Base-by-base conservation (phyloP, 352 stramenopile species). In the Pythium monospermum region DNA sequence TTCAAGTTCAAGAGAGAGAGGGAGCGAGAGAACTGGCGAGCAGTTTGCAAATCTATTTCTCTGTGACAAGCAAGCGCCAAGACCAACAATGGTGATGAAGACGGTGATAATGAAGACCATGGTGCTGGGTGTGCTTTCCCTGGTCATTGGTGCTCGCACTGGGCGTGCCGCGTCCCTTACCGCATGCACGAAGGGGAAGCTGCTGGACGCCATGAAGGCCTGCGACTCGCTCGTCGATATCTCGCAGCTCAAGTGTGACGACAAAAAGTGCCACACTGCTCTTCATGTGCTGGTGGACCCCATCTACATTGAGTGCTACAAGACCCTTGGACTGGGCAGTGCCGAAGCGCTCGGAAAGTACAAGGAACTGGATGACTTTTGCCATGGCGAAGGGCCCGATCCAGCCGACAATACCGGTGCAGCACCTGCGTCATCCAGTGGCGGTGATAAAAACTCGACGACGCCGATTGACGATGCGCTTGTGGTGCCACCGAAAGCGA, bases 171-270 rank as follows among this genome's bases (percentile, higher is more conserved):
- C 32, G 19, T 43, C 37, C 18, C 40, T 62, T 5, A 53, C 47
- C 13, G 28, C 54, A 22, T 62, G 56, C 42, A 49, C 18, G 16
- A 28, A 33, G 26, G 48, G 53, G 41, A 64, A 64, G 56, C 27
- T 64, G 35, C 48, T 38, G 35, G 18, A 12, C 6, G 47, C 56
- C 4, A 74, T 61, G 35, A 47, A 53, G 13, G 58, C 68, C 11
- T 78, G 68, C 22, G 68, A 78, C 50, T 66, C 58, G 41, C 36
- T 78, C 8, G 56, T 65, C n/a, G 59, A 68, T 43, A 68, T 72
- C 43, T 76, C 68, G 43, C 64, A 74, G 53, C 56, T 72, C 53
- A 71, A 71, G 31, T 78, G 65, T 37, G 64, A 70, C 36, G 55
- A 42, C 31, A 56, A 59, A 16, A 53, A 49, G 12, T 78, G 69